A percentile compares a stretch with the other conserved stretches of the same genome.
Conservation (phyloP, 352 stramenopile genomes). For the Pythium coloratum region DNA sequence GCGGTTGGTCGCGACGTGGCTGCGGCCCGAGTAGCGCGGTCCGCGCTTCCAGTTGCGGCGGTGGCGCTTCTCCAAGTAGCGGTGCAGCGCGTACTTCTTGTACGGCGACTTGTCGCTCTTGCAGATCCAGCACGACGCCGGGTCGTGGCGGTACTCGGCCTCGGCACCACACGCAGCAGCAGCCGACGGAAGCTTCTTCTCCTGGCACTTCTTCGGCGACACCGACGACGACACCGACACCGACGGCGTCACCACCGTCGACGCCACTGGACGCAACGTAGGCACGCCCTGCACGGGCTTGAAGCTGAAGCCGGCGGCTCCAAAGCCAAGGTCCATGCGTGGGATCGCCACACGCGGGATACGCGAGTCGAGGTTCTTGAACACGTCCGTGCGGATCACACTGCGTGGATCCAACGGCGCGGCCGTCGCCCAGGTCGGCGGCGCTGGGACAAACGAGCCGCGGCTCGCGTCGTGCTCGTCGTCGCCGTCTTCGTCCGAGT, state of each 20-base stretch:
- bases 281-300: conserved; percentile 17
- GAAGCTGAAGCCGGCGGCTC: conserved; percentile 16
- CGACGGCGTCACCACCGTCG: conserved; percentile 23
- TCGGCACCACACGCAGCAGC: background rate
- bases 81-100: conserved; percentile 81
- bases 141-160: conserved; percentile 60
- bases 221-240: conserved; percentile 38
- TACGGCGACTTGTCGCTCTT: conserved; percentile 82
- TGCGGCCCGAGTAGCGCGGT: conserved; percentile 76
- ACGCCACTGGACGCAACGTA: conserved; percentile 8
- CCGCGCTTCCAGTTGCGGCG: conserved; percentile 84
- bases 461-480: conserved; percentile 46
- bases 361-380: conserved; percentile 76
- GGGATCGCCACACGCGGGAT: conserved; percentile 69
- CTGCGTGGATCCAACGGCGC: conserved; percentile 73
- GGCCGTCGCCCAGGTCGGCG: conserved; percentile 51
- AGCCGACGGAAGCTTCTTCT: conserved; percentile 37
- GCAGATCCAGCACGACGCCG: conserved; percentile 85
- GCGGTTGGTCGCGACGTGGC: conserved; percentile 74
- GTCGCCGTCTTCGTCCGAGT: conserved; percentile 33
- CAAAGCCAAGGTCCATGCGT: conserved; percentile 68
- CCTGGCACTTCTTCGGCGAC: conserved; percentile 51
- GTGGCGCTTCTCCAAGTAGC: conserved; percentile 79
- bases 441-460: conserved; percentile 43
- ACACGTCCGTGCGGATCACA: conserved; percentile 74